These are phyloP conservation scores for Trypanosoma cruzi DNA, from an alignment of 208 protist genomes.

Conservation along the genomic window DNA sequence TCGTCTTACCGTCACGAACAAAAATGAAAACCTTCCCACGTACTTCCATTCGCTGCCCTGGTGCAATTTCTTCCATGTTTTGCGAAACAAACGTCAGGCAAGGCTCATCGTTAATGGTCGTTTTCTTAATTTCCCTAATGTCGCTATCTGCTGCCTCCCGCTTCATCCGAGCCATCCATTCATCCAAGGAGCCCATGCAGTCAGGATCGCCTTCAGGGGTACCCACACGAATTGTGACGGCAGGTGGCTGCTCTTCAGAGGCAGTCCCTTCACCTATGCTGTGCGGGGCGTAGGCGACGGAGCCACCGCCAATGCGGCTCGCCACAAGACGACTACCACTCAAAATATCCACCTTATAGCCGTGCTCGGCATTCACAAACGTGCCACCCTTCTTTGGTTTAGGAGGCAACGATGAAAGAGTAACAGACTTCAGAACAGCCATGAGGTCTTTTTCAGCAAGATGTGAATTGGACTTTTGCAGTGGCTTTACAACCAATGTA, in stretches of 20 bases:
- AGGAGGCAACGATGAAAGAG: slow-evolving; percentile 34
- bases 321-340: slow-evolving; percentile 55
- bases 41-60: slow-evolving; percentile 59
- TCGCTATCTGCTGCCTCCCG: slow-evolving; percentile 47
- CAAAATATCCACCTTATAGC: slow-evolving; percentile 62
- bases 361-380: slow-evolving; percentile 60
- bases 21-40: slow-evolving; percentile 73
- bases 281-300: slow-evolving; percentile 60
- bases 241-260: slow-evolving; percentile 50
- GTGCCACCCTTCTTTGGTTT: slow-evolving; percentile 40
- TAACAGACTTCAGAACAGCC: slow-evolving; percentile 46
- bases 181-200: slow-evolving; percentile 57
- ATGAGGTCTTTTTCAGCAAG: slow-evolving; percentile 45
- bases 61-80: slow-evolving; percentile 78
- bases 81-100: slow-evolving; percentile 76
- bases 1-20: slow-evolving; percentile 59
- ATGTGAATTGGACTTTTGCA: slow-evolving; percentile 64
- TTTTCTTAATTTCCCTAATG: slow-evolving; percentile 50
- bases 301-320: slow-evolving; percentile 66
- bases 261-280: slow-evolving; percentile 32
- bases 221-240: slow-evolving; percentile 72
- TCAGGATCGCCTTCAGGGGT: slow-evolving; percentile 69
- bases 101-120: slow-evolving; percentile 38
- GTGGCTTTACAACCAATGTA: slow-evolving; percentile 53
- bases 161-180: slow-evolving; percentile 66